These are phyloP conservation scores for Massospora cicadina DNA, from an alignment of 371 early-diverging fungal genomes.

Conservation along the genomic window DNA sequence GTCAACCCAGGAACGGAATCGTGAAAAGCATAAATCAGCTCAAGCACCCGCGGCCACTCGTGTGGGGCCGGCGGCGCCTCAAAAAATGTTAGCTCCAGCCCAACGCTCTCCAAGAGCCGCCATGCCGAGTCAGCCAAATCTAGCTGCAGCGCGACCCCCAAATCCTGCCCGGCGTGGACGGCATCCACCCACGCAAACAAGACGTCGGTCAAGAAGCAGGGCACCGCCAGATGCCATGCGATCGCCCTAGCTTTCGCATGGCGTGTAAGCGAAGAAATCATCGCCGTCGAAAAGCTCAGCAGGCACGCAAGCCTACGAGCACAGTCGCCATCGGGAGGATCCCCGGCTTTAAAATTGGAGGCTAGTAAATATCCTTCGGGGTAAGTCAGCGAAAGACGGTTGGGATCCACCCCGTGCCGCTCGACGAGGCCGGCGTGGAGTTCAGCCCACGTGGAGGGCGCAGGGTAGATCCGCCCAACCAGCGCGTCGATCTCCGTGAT, in stretches of 20 bases:
- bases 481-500: background rate
- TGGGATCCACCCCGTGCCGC: background rate
- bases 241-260: background rate
- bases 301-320: background rate
- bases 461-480: background rate
- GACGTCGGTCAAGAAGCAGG: background rate
- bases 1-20: background rate
- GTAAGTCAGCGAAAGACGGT: background rate
- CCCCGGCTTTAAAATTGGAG: background rate
- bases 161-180: background rate
- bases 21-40: background rate
- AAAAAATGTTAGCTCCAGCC: background rate
- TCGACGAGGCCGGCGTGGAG: background rate
- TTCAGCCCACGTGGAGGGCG: background rate
- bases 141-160: background rate
- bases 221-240: background rate
- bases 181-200: background rate
- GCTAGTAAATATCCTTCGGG: background rate
- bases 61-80: background rate
- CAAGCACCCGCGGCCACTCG: background rate
- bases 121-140: background rate
- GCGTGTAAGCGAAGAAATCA: background rate
- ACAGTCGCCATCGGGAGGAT: background rate
- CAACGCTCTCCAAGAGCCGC: background rate
- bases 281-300: background rate